Base-by-base conservation (phyloP, 805 yeast species). In the Teunomyces stri region DNA sequence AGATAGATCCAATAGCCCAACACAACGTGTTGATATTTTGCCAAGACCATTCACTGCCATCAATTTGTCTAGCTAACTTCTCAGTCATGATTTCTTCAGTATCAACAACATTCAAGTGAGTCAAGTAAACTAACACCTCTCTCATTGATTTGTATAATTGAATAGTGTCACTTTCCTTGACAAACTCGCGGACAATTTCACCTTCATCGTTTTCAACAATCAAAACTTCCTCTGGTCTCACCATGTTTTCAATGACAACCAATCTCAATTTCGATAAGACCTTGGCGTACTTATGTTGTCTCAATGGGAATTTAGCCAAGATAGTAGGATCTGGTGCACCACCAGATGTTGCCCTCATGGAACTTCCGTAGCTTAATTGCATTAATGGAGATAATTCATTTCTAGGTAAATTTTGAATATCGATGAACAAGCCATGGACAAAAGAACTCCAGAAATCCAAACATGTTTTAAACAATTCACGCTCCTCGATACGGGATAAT, bases 1-100 rank as follows among this genome's bases (percentile, higher is more conserved):
- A 89, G 50, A 94, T 94, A 12, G 98, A 92, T 52, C 99, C 99
- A 66, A 94, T 94, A 9, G 99, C 99, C 99, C 99, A 94, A 75
- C 98, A 94, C 55, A 94, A 72, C 2, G 98, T 94, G 68, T 94
- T 94, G 60, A 94, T 86, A 64, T 92, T 92, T 65, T 90, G 95
- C 98, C 99, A 94, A 25, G 97, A 91, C 99, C 99, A 94, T 72
- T 94, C 99, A 47, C 88, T 78, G 38, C 95, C 98, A 68, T 94
- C 98, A 45, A 92, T 84, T 72, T 94, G 99, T 60, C 87, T 81
- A 12, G 94, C 88, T 56, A 94, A 78, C 69, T 94, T 94, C 49
- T 85, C 89, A 48, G 85, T 85, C 97, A 94, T 90, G 60, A 94
- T 92, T 52, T 81, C 81, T 62, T 94, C 97, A 7, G 97, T 94